phyloP scores from a whole-genome alignment of 352 stramenopile species.

The Phytophthora pinifolia region DNA sequence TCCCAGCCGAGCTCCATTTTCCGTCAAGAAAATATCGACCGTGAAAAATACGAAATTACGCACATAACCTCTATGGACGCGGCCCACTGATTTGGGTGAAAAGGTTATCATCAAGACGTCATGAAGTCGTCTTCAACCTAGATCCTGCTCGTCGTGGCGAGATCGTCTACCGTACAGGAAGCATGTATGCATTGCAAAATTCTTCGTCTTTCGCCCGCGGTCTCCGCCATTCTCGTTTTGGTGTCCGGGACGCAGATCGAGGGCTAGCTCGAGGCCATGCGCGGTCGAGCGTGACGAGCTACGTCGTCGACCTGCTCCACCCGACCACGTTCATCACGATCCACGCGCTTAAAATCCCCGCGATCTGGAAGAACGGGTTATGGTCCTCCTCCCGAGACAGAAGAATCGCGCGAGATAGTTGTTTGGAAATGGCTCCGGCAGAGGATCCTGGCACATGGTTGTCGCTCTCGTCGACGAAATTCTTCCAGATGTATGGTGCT shows the following conservation, averaged over 20 bases:
- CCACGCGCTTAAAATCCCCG: conserved; percentile 29
- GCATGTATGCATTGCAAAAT: too few relatives aligned
- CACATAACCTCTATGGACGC: too few relatives aligned
- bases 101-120: too few relatives aligned
- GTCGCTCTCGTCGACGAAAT: neutral
- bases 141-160: too few relatives aligned
- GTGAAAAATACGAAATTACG: too few relatives aligned
- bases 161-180: too few relatives aligned
- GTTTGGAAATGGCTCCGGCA: too few relatives aligned
- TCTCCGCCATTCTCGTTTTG: too few relatives aligned
- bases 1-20: conserved; percentile 74
- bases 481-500: conserved; percentile 6
- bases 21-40: neutral
- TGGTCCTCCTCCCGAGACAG: conserved; percentile 31
- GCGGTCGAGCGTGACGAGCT: conserved; percentile 34
- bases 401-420: conserved; percentile 10
- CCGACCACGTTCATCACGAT: conserved; percentile 19
- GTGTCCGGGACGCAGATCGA: too few relatives aligned
- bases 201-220: too few relatives aligned
- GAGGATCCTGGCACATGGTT: neutral
- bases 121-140: too few relatives aligned
- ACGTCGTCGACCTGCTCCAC: conserved; percentile 17
- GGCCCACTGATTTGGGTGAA: too few relatives aligned
- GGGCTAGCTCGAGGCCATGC: neutral
- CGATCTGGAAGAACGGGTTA: conserved; percentile 39